Conservation (phyloP, 78 protist genomes). For the Dictyostelium purpureum region DNA sequence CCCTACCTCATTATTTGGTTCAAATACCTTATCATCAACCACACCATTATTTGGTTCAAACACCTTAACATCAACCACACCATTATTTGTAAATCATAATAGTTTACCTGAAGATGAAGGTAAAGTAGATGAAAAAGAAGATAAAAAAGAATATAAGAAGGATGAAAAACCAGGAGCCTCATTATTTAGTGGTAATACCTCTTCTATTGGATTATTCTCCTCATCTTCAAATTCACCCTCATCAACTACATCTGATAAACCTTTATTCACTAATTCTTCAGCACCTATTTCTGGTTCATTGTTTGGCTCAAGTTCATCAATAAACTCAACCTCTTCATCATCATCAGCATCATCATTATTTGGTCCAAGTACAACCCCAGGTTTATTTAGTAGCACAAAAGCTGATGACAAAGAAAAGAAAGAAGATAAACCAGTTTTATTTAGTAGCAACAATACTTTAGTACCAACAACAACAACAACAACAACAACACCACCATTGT, state of each 20-base stretch:
- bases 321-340: not conserved
- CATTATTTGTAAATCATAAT: too few species aligned
- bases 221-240: not conserved
- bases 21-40: not conserved
- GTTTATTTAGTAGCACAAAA: not conserved
- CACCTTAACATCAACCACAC: not conserved
- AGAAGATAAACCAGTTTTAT: too few species aligned
- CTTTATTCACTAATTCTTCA: too few species aligned
- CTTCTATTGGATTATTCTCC: not conserved
- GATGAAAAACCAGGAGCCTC: too few species aligned
- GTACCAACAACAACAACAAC: too few species aligned
- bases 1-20: not conserved
- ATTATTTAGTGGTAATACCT: too few species aligned
- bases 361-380: not conserved
- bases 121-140: too few species aligned
- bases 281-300: not conserved
- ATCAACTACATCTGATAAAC: not conserved
- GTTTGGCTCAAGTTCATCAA: not conserved
- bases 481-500: not conserved
- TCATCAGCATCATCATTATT: not conserved
- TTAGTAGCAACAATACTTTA: not conserved
- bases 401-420: too few species aligned
- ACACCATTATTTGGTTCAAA: conserved; percentile 5
- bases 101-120: too few species aligned
- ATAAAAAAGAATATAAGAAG: too few species aligned